Percentiles rank a stretch among this genome's conserved stretches.
phyloP scores from a whole-genome alignment of 164 flowering plant species.

The Sedum album region DNA sequence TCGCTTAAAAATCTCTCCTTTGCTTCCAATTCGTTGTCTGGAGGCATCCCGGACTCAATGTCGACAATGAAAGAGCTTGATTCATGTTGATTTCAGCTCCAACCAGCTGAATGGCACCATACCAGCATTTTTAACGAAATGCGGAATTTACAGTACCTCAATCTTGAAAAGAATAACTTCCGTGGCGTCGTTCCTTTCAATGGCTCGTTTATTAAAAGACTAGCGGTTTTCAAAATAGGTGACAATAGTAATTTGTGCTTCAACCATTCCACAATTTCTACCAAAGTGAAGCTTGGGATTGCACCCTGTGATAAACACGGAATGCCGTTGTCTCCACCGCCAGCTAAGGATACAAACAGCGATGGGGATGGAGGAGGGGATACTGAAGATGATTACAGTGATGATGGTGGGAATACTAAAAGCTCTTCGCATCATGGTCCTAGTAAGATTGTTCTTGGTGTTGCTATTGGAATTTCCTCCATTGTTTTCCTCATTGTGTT shows the following conservation, averaged over 20 bases:
- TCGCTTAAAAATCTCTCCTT: conserved; percentile 55
- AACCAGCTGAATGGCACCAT: conserved; percentile 83
- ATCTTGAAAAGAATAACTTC: conserved; percentile 66
- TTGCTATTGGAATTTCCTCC: conserved; percentile 81
- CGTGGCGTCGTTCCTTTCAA: conserved; percentile 87
- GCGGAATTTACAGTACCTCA: conserved; percentile 61
- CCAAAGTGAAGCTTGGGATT: conserved; percentile 82
- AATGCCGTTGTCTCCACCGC: conserved; percentile 64
- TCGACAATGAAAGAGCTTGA: conserved; percentile 40
- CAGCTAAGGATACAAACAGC: conserved; percentile 30
- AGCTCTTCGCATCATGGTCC: conserved; percentile 60
- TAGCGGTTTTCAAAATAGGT: conserved; percentile 64
- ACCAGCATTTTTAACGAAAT: conserved; percentile 50
- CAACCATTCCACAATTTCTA: conserved; percentile 46
- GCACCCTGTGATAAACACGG: conserved; percentile 85
- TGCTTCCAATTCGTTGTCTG: conserved; percentile 61
- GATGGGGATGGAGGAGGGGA: conserved; percentile 14
- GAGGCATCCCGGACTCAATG: conserved; percentile 59
- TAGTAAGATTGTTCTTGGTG: conserved; percentile 82
- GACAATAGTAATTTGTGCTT: conserved; percentile 70
- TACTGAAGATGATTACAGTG: conserved; percentile 24
- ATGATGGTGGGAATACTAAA: conserved; percentile 19
- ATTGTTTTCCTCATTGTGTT: conserved; percentile 78
- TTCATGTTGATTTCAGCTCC: conserved; percentile 73
- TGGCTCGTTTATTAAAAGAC: conserved; percentile 43